Evolutionary conservation across 345 rosid genomes (phyloP).

Genomic region (Eucalyptus guilfoylei): DNA sequence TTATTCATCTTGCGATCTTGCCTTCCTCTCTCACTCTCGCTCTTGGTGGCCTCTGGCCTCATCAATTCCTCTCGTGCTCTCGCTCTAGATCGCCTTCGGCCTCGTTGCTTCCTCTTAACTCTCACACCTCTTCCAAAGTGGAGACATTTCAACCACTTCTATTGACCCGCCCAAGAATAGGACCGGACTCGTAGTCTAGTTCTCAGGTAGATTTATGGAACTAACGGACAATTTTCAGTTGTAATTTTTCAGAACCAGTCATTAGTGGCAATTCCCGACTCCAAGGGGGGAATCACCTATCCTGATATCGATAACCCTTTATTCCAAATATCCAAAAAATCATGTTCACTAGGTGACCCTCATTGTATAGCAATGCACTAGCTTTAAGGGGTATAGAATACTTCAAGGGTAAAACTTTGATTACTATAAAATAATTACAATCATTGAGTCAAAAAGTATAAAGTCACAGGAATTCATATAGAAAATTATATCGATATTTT

Average conservation of each 20-base stretch:
- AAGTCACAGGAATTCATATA: fast-evolving
- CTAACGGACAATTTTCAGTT: too few species aligned
- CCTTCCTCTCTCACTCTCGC: too few species aligned
- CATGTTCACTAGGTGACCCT: not conserved
- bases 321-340: not conserved
- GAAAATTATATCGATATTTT: not conserved
- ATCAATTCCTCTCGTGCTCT: too few species aligned
- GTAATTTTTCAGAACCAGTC: fast-evolving
- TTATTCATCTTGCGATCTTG: fast-evolving
- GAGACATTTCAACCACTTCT: too few species aligned
- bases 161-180: not conserved
- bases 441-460: not conserved
- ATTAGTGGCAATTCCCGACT: not conserved
- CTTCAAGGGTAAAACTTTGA: not conserved
- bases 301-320: fast-evolving
- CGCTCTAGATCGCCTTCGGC: fast-evolving
- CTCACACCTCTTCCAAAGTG: too few species aligned
- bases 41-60: too few species aligned
- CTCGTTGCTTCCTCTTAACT: too few species aligned
- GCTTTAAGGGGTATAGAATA: not conserved
- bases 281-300: fast-evolving
- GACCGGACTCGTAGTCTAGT: fast-evolving
- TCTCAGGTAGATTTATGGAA: not conserved
- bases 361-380: not conserved
- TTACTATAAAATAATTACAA: not conserved